A percentile compares a stretch with the other conserved stretches of the same genome.
Evolutionary conservation across 2,329 filamentous ascomycete genomes (phyloP).

Genomic region (Rhinocladiella similis): DNA sequence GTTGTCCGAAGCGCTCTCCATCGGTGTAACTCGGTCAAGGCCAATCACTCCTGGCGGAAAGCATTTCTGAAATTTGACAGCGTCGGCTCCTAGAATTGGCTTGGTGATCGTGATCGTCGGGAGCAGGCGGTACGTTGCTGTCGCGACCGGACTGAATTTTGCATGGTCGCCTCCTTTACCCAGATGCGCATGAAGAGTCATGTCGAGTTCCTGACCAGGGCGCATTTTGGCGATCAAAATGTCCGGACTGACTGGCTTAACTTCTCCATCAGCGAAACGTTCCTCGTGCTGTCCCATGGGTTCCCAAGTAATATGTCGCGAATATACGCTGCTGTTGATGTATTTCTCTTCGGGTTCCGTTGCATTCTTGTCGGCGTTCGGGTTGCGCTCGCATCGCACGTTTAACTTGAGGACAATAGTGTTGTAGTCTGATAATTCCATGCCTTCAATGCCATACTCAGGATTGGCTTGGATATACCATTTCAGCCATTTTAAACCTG

Average conservation of each 20-base stretch:
- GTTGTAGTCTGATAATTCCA: slow-evolving; percentile 70
- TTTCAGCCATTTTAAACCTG: slow-evolving; percentile 77
- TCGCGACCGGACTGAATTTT: slow-evolving; percentile 95
- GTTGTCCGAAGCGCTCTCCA: slow-evolving; percentile 61
- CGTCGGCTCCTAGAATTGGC: slow-evolving; percentile 84
- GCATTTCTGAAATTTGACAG: slow-evolving; percentile 84
- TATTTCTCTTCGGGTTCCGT: slow-evolving; percentile 83
- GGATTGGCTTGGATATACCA: slow-evolving; percentile 75
- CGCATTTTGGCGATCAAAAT: slow-evolving; percentile 93
- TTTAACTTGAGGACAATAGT: slow-evolving; percentile 78
- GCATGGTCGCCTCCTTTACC: slow-evolving; percentile 92
- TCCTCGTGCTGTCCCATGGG: slow-evolving; percentile 69
- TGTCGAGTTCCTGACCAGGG: slow-evolving; percentile 80
- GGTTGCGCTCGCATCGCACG: slow-evolving; percentile 77
- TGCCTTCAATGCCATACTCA: slow-evolving; percentile 45
- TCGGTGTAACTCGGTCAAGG: slow-evolving; percentile 68
- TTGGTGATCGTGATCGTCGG: slow-evolving; percentile 80
- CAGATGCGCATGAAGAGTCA: slow-evolving; percentile 92
- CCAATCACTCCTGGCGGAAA: slow-evolving; percentile 88
- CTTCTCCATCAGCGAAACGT: slow-evolving; percentile 61
- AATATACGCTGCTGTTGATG: slow-evolving; percentile 80
- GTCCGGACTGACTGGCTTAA: slow-evolving; percentile 81
- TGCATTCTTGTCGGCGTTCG: slow-evolving; percentile 68
- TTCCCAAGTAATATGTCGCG: slow-evolving; percentile 72
- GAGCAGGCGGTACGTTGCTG: slow-evolving; percentile 86